Conservation (phyloP, 805 yeast species). For the Maudiozyma bulderi region DNA sequence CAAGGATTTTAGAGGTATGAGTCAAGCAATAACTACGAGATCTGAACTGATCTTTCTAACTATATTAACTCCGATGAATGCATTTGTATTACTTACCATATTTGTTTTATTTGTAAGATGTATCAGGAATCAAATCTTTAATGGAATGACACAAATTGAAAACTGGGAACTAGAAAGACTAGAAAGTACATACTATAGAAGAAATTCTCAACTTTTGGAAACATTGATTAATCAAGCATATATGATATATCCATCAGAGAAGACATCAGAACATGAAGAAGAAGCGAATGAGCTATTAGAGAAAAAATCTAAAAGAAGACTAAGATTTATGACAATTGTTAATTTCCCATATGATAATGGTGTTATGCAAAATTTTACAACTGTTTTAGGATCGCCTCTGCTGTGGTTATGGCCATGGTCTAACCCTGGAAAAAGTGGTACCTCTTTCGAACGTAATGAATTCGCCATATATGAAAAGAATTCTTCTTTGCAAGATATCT, state of each 20-base stretch:
- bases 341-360: constrained; percentile 78
- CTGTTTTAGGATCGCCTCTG: constrained; percentile 51
- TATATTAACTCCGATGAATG: constrained; percentile 42
- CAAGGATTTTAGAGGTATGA: constrained; percentile 36
- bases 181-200: constrained; percentile 51
- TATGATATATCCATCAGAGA: constrained; percentile 31
- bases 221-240: constrained; percentile 37
- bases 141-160: constrained; percentile 85
- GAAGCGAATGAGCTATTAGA: constrained; percentile 10
- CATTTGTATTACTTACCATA: constrained; percentile 54
- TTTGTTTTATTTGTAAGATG: constrained; percentile 53
- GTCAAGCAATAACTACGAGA: constrained; percentile 32
- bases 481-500: constrained; percentile 36
- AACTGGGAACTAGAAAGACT: constrained; percentile 85
- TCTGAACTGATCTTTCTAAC: constrained; percentile 47
- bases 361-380: constrained; percentile 40
- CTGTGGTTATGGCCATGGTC: constrained; percentile 70
- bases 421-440: constrained; percentile 50
- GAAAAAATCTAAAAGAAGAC: constrained; percentile 10
- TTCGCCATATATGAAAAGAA: constrained; percentile 29
- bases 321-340: constrained; percentile 53
- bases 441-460: constrained; percentile 47
- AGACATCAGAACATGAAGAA: constrained; percentile 7
- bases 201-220: constrained; percentile 28
- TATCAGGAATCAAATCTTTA: constrained; percentile 39